Percentiles rank a stretch among this genome's conserved stretches.
These are phyloP conservation scores for Osmanthus fragrans DNA, from an alignment of 257 asterid genomes.

Conservation along the genomic window DNA sequence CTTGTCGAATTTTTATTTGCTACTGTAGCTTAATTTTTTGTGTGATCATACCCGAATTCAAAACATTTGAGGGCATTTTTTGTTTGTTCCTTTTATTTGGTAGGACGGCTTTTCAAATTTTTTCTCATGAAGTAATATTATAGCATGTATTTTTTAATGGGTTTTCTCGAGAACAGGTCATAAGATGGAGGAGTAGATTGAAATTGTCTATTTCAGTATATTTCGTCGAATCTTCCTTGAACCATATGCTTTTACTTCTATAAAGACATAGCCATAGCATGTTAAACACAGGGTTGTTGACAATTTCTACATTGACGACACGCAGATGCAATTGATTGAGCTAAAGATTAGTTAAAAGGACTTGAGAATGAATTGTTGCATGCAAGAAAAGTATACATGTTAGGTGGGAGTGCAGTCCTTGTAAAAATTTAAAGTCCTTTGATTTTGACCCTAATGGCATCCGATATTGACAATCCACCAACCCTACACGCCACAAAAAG, in stretches of 20 bases:
- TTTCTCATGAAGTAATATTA: background rate
- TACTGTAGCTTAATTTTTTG: background rate
- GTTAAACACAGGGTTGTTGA: background rate
- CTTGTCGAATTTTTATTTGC: background rate
- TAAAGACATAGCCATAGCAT: background rate
- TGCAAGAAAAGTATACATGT: constrained; percentile 11
- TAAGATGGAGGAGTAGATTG: background rate
- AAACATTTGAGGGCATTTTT: background rate
- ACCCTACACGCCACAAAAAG: background rate
- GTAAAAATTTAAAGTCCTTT: background rate
- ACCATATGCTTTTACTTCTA: too few relatives aligned
- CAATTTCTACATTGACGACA: background rate
- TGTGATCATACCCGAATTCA: background rate
- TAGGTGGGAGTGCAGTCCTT: constrained; percentile 4
- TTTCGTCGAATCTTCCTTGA: background rate
- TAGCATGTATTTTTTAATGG: background rate
- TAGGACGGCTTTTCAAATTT: background rate
- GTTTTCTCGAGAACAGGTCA: background rate
- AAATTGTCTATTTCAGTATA: background rate
- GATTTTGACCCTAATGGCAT: constrained; percentile 23
- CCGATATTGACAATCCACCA: constrained; percentile 18
- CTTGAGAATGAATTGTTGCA: background rate
- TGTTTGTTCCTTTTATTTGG: background rate
- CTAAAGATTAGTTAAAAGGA: background rate
- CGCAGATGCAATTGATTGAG: background rate